Evolutionary conservation across 2,329 filamentous ascomycete species (phyloP), one percentile per base, ranked within the genome.

Genomic region (Penicillium sp.): DNA sequence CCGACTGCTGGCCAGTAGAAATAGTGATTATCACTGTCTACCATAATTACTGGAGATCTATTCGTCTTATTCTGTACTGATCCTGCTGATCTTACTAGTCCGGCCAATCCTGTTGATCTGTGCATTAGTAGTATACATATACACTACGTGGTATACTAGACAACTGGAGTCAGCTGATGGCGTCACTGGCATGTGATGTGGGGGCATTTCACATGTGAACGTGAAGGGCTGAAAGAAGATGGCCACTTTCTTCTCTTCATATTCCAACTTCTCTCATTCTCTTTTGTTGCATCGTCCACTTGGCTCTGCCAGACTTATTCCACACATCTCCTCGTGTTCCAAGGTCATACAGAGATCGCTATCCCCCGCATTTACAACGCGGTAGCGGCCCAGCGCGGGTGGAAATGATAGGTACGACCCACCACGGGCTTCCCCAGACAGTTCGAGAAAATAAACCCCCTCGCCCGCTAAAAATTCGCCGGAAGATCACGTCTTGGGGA

Each of bases 401-500:
- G 49, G 58, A 63, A 20, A 69, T 69, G 67, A 70, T 70, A 64
- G 67, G 67, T 70, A 63, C 33, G 58, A 40, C 10, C 6, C 6
- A 26, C 23, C 4, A 27, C 37, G 15, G 23, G 21, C 20, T 33
- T 26, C 36, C n/a, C 36, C 36, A 40, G 36, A 26, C 36, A 8
- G n/a, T 23, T 13, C 20, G 20, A 39, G 34, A 15, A 39, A 24
- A 24, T n/a, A n/a, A n/a, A n/a, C n/a, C n/a, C n/a, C n/a, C 2
- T 39, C 21, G n/a, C n/a, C 36, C 21, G 21, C 46, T 56, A 29
- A 43, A 46, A 51, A 53, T 18, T 36, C 4, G 21, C 48, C 17
- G 33, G 18, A 46, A 85, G 93, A 97, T 74, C 93, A 97, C 80
- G 88, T 97, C 51, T 80, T 97, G 42, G 93, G 93, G 57, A 86